Conservation (phyloP, 2,329 filamentous ascomycete species). For the Calonectria fujianensis region DNA sequence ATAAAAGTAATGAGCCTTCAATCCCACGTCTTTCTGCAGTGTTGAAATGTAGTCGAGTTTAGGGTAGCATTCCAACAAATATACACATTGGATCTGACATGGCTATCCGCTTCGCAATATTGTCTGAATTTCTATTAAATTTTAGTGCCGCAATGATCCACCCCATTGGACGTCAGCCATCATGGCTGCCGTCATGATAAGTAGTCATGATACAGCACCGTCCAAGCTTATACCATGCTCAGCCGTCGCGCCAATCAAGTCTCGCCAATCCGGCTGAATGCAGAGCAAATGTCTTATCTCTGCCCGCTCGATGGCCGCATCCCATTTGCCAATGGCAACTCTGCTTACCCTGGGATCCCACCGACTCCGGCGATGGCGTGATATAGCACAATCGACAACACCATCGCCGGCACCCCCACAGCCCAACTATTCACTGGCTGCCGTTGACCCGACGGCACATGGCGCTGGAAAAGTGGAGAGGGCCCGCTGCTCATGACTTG, state of each 20-base stretch:
- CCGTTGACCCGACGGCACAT: constrained; percentile 29
- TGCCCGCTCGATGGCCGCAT: background rate
- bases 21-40: background rate
- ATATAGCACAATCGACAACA: constrained; percentile 30
- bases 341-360: constrained; percentile 1
- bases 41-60: background rate
- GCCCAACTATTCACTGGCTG: constrained; percentile 27
- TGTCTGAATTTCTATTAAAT: background rate
- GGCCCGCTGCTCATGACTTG: background rate
- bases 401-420: constrained; percentile 17
- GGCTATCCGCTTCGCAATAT: background rate
- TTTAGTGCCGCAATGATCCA: background rate
- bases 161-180: background rate
- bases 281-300: background rate
- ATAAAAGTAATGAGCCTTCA: background rate
- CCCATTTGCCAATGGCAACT: constrained; percentile 9
- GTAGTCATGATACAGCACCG: background rate
- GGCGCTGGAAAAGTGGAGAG: constrained; percentile 28
- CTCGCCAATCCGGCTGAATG: background rate
- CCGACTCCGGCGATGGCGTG: constrained; percentile 41
- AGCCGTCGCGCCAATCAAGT: background rate
- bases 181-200: background rate
- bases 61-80: background rate
- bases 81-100: background rate
- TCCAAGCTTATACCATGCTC: background rate